Base-by-base conservation (phyloP, 169 alveolate genomes). In the Besnoitia besnoiti region DNA sequence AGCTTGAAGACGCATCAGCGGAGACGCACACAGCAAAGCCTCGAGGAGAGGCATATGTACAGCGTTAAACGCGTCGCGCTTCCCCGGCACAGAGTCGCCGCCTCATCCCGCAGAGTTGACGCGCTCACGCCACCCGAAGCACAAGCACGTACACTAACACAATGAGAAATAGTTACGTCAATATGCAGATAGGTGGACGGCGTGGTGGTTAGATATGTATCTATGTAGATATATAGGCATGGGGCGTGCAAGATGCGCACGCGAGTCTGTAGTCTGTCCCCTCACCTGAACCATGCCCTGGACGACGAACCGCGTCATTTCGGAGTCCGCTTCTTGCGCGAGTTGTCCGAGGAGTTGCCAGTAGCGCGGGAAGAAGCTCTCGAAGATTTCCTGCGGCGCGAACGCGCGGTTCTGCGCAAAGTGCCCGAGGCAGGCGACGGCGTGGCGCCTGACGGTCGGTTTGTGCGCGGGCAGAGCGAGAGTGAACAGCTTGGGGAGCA, bases 311-410 rank as follows among this genome's bases (percentile, higher is more conserved):
- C 95, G 94, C 76, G 93, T 79, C 40, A 94, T 95, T 79, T 92
- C 91, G 10, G 96, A 91, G 92, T 96, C 96, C 35, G 93, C 94
- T 49, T 91, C 94, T 1, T 93, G 90, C 47, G 97, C 97, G 90
- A 94, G 76, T 30, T 84, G 55, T 0, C 98, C 98, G 85, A 96
- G 85, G 5, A 94, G 94, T 59, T 90, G 90, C 98, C 98, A 96
- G 55, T 94, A 94, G 27, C 90, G 93, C 19, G 94, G 88, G 42
- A 96, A 96, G 77, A 85, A 79, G 47, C 89, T 93, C 73, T 90
- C 93, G 55, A 95, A 94, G 39, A 95, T 85, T 24, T 94, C 95
- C 50, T 85, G 90, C 24, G 93, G 59, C 33, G 91, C 91, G 87
- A 90, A 79, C 40, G 93, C 94, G 30, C 91, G 90, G 24, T 73